Conservation (phyloP, 352 stramenopile genomes). For the Pythium rishiriense region DNA sequence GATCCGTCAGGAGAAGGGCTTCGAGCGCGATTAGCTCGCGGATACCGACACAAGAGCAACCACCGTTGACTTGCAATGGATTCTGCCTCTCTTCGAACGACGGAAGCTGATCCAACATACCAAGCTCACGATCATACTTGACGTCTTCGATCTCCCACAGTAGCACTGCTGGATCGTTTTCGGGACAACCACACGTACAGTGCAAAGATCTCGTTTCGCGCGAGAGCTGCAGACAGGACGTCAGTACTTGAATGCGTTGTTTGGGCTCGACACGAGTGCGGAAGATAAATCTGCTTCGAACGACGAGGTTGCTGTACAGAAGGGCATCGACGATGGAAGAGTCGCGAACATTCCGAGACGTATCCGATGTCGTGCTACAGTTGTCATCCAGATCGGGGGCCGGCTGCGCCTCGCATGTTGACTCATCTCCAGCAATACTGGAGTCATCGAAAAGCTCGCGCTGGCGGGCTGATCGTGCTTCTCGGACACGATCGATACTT, state of each 20-base stretch:
- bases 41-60: slow-evolving; percentile 70
- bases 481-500: slow-evolving; percentile 70
- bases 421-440: slow-evolving; percentile 5
- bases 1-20: slow-evolving; percentile 68
- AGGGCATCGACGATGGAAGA: slow-evolving; percentile 77
- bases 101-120: slow-evolving; percentile 58
- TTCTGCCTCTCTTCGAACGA: slow-evolving; percentile 56
- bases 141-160: slow-evolving; percentile 76
- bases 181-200: slow-evolving; percentile 64
- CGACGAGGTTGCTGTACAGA: slow-evolving; percentile 79
- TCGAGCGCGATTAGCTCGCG: slow-evolving; percentile 75
- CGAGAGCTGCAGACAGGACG: slow-evolving; percentile 71
- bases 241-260: slow-evolving; percentile 64
- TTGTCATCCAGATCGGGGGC: slow-evolving; percentile 3
- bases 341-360: slow-evolving; percentile 30
- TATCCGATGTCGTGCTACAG: slow-evolving; percentile 12
- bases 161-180: slow-evolving; percentile 68
- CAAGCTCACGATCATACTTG: slow-evolving; percentile 69
- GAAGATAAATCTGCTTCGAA: slow-evolving; percentile 79
- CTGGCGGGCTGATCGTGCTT: slow-evolving; percentile 44
- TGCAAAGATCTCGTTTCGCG: slow-evolving; percentile 66
- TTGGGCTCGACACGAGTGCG: slow-evolving; percentile 73
- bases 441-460: slow-evolving; percentile 31
- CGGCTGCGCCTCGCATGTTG: background rate
- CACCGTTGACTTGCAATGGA: slow-evolving; percentile 30